These are phyloP conservation scores for Trichocomaceae sp. DNA, from an alignment of 2,329 filamentous ascomycete genomes.

Conservation along the genomic window DNA sequence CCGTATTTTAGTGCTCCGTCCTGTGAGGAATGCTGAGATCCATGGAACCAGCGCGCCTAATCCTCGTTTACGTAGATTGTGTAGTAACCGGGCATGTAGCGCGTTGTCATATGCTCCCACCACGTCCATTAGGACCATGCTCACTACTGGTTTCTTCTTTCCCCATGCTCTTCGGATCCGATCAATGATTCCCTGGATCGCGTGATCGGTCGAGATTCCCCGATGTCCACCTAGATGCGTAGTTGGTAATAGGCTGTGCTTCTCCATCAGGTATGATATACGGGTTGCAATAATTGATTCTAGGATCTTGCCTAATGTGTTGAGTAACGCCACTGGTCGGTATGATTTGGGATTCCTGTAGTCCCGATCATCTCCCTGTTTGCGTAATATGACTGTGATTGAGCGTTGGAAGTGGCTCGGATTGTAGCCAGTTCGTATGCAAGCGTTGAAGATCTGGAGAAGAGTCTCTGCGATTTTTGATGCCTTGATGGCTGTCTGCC, in stretches of 20 bases:
- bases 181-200: neutral
- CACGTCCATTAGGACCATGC: neutral
- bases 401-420: neutral
- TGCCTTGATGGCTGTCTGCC: too few relatives aligned
- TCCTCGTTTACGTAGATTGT: neutral
- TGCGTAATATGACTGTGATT: neutral
- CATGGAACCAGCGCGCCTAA: neutral
- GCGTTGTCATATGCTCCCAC: constrained; percentile 1
- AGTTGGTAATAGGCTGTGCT: too few relatives aligned
- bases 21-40: neutral
- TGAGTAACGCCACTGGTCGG: neutral
- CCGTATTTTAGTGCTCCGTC: neutral
- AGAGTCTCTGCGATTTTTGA: neutral
- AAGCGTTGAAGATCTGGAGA: neutral
- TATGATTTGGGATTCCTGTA: neutral
- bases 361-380: neutral
- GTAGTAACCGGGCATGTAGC: neutral
- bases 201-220: neutral
- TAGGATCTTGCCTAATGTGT: constrained; percentile 1
- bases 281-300: neutral
- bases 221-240: neutral
- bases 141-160: neutral
- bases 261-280: too few relatives aligned
- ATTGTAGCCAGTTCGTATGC: neutral
- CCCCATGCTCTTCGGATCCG: neutral